These are phyloP conservation scores for Heteromeles arbutifolia DNA, from an alignment of 306 rosid species.

Conservation along the genomic window DNA sequence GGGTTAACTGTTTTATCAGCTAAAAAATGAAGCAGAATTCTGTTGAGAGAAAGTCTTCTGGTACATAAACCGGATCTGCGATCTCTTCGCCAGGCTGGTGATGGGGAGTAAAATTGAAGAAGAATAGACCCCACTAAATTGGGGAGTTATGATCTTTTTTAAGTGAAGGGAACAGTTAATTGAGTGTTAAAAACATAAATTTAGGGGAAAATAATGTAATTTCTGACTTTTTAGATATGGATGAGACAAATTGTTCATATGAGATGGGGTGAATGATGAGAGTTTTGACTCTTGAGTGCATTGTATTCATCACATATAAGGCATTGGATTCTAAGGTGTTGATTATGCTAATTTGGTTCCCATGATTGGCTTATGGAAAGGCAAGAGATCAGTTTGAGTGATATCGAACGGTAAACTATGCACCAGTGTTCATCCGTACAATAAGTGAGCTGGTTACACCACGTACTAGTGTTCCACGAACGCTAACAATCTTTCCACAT, in stretches of 20 bases:
- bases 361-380: background rate
- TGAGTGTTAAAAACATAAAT: background rate
- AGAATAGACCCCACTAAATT: slow-evolving; percentile 33
- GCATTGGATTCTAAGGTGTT: slow-evolving; percentile 12
- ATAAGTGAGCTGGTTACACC: background rate
- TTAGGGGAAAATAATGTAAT: background rate
- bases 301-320: background rate
- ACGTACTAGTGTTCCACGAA: too few species aligned
- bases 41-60: slow-evolving; percentile 5
- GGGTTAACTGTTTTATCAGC: slow-evolving; percentile 18
- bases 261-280: background rate
- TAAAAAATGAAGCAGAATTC: slow-evolving; percentile 10
- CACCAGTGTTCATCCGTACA: too few species aligned
- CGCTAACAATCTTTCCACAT: background rate
- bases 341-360: background rate
- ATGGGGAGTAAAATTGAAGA: slow-evolving; percentile 34
- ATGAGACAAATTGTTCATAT: slow-evolving; percentile 16
- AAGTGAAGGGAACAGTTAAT: background rate
- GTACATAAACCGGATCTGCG: slow-evolving; percentile 27
- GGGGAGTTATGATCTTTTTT: background rate
- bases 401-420: background rate
- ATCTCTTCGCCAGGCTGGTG: slow-evolving; percentile 56
- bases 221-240: background rate
- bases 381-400: background rate
- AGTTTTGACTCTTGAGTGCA: background rate